Evolutionary conservation across 345 rosid species (phyloP), one percentile per base, ranked within the genome.

Genomic region (Clausena lansium): DNA sequence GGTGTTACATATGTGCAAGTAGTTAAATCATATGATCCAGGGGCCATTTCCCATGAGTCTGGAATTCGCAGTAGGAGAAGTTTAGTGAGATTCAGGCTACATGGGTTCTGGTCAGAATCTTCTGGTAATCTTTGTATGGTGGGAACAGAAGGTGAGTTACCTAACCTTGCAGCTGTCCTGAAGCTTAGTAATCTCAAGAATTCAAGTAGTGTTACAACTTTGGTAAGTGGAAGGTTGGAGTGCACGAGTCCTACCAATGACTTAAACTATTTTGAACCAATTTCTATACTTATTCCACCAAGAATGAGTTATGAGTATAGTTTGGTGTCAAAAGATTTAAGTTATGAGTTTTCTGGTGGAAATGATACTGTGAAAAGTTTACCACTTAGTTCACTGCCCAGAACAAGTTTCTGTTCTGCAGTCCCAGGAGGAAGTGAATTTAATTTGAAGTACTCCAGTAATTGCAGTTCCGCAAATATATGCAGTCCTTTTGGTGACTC

Each of bases 101-200:
- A 67, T 3, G 93, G 93, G 47, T 84, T 85, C 77, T 85, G 88
- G 89, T 87, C 91, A 9, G 76, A 74, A 77, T 76, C 77, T 38
- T 77, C 83, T 0, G 87, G 84, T 70, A 76, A 82, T 70, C 86
- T 90, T 80, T 90, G 93, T 80, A 82, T 87, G 89, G 86, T 90
- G 70, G 93, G 86, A 80, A 70, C 75, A 59, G 81, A 52, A 71
- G 78, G 75, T 73, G 55, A 75, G 58, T 5, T 4, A 28, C 77
- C 77, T 32, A 47, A 64, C 60, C 84, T 75, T 36, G 66, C 45
- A 38, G 89, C 76, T 36, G 85, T 81, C 59, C 80, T 88, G 27
- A 88, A 87, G 89, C 82, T 87, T 55, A 72, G 73, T 65, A 83
- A 85, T 70, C 81, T 88, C 4, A 77, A 45, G 45, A 77, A 58